phyloP scores from a whole-genome alignment of 1,284 basidiomycete species.

The Kwoniella shivajii region DNA sequence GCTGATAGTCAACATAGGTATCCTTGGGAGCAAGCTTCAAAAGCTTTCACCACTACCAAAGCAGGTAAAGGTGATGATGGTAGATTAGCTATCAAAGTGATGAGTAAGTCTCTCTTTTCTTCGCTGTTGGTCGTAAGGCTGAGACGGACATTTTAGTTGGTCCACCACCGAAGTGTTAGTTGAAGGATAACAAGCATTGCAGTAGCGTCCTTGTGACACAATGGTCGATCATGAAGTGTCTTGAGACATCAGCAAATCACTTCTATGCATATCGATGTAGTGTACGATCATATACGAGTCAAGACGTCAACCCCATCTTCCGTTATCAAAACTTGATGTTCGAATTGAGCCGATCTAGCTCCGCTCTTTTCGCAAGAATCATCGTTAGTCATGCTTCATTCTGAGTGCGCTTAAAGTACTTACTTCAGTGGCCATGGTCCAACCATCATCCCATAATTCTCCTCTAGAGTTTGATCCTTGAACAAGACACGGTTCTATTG shows the following conservation, averaged over 20 bases:
- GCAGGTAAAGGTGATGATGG: slow-evolving; percentile 71
- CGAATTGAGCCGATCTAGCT: slow-evolving; percentile 77
- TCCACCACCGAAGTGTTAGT: neutral
- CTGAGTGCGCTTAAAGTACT: slow-evolving; percentile 35
- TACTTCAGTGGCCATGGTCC: slow-evolving; percentile 82
- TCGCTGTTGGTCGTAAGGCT: no score
- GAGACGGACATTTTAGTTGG: no score
- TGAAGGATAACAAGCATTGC: neutral
- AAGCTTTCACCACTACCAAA: slow-evolving; percentile 62
- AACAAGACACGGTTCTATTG: slow-evolving; percentile 81
- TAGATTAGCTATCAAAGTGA: slow-evolving; percentile 52
- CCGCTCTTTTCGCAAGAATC: slow-evolving; percentile 61
- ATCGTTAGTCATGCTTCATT: neutral
- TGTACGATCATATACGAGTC: slow-evolving; percentile 51
- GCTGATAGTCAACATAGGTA: slow-evolving; percentile 57
- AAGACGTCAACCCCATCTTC: slow-evolving; percentile 68
- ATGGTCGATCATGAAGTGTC: no score
- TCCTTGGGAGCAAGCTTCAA: slow-evolving; percentile 56
- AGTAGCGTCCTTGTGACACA: neutral
- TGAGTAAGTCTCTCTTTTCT: slow-evolving; percentile 14
- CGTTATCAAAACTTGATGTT: slow-evolving; percentile 84
- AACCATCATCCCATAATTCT: slow-evolving; percentile 82
- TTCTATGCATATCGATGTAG: neutral
- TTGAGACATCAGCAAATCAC: no score
- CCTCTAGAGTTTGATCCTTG: slow-evolving; percentile 68